Evolutionary conservation across 371 early-diverging fungal genomes (phyloP), one percentile per base, ranked within the genome.

Genomic region (Mucor velutinosus): DNA sequence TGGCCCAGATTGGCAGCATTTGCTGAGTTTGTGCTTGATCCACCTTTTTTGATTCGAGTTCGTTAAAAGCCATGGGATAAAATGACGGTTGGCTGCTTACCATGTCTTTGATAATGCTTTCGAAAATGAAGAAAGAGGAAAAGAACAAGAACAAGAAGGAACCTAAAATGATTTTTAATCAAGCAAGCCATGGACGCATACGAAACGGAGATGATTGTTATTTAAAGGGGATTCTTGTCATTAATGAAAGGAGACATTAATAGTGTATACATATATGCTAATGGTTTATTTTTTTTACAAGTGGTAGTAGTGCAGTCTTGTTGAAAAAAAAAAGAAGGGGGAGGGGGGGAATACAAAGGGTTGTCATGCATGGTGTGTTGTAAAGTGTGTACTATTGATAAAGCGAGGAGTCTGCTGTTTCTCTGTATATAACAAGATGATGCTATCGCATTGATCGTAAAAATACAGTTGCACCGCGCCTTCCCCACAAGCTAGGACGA

Each of bases 1-100:
- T 64, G 30, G 70, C 66, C 78, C 75, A 75, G 27, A 68, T 65
- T 23, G 76, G 76, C 39, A 75, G 33, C 21, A 27, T 53, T 60
- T 60, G 41, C 57, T 61, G 19, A 29, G 37, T 17, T n/a, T 33
- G 29, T 35, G 23, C 17, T 56, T 33, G 19, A 59, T 51, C 33
- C 29, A 30, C 51, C 27, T 60, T 67, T 67, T 53, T 45, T 23
- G 27, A 14, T 11, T 45, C 56, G 23, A 25, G 39, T 43, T 30
- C 27, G 17, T 37, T 15, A 58, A 59, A 35, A 32, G 45, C 14
- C 11, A 14, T 14, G 37, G 5, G 14, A 37, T 11, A 32, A 43
- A 56, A 67, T 25, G 14, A 45, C 5, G 2, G 19, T 6, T 14
- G 17, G 14, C 27, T 27, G 27, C 53, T 53, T 53, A 53, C 53